Evolutionary conservation across 2,329 filamentous ascomycete genomes (phyloP), one percentile per base, ranked within the genome.

Genomic region (Chrysosporium keratinophilum): DNA sequence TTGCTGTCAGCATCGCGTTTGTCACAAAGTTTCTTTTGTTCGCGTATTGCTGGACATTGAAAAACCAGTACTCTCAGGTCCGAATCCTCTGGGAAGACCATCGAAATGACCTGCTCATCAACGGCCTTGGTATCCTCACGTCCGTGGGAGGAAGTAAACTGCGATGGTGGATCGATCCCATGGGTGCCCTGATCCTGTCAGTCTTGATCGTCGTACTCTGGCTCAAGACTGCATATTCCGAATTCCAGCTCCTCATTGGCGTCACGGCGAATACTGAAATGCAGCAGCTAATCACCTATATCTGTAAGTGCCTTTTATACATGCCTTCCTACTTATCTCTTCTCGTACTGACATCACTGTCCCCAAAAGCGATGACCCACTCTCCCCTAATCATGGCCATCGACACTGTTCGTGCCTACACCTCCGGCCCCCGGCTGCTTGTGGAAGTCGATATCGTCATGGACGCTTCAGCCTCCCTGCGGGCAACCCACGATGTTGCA

Each of bases 361-460:
- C 39, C 37, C 10, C 10, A 31, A 48, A 56, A 78, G 77, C 81
- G 39, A 83, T 97, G 74, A 97, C 91, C 7, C 93, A 97, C 73
- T 90, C 87, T 34, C 80, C 86, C 0, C 71, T 78, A 34, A 88
- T 98, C 65, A 78, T 77, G 53, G 87, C 88, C 62, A 94, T 98
- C 67, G 93, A 98, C 69, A 98, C 93, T 1, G 93, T 97, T 2
- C 82, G 93, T 50, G 88, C 90, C 0, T 97, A 95, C 71, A 90
- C 96, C 71, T 88, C 84, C 5, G 91, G 91, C 0, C 81, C 90
- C 0, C 80, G 91, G 17, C 80, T 96, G 44, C 89, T 97, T 60
- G 90, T 94, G 61, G 93, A 98, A 74, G 88, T 97, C 37, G 93
- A 98, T 66, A 83, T 97, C 53, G 91, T 97, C 63, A 95, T 97